These are phyloP conservation scores for Xylaria acuta DNA, from an alignment of 495 filamentous ascomycete genomes.

Conservation along the genomic window DNA sequence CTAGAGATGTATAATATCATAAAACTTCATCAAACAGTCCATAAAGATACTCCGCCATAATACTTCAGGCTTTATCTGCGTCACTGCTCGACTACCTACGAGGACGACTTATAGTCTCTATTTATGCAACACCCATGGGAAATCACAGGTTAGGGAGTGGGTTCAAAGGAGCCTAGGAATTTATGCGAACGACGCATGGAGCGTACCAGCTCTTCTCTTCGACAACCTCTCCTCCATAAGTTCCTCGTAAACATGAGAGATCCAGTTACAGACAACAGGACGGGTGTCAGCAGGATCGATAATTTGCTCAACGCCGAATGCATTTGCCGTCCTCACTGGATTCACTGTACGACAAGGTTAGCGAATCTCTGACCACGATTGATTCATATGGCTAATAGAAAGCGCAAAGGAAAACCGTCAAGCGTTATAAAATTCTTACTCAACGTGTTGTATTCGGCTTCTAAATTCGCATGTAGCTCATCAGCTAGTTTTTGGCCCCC, in stretches of 20 bases:
- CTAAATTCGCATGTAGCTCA: constrained; percentile 59
- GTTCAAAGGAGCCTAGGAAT: not conserved
- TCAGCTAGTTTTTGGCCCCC: constrained; percentile 48
- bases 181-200: constrained; percentile 22
- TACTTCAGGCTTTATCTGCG: not conserved
- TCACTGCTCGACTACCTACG: not conserved
- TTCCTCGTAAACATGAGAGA: constrained; percentile 52
- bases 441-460: constrained; percentile 62
- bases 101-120: not conserved
- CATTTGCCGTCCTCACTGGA: constrained; percentile 67
- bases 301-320: constrained; percentile 69
- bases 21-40: not conserved
- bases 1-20: not conserved
- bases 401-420: not conserved
- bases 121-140: not conserved
- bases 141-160: not conserved
- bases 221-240: constrained; percentile 24
- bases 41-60: not conserved
- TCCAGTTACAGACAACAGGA: constrained; percentile 60
- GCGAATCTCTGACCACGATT: not conserved
- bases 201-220: constrained; percentile 18
- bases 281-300: constrained; percentile 66
- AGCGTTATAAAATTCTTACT: constrained; percentile 31
- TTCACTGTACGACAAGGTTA: constrained; percentile 48
- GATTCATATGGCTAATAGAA: not conserved